phyloP scores from a whole-genome alignment of 768 basidiomycete species.

The Suillus spraguei region DNA sequence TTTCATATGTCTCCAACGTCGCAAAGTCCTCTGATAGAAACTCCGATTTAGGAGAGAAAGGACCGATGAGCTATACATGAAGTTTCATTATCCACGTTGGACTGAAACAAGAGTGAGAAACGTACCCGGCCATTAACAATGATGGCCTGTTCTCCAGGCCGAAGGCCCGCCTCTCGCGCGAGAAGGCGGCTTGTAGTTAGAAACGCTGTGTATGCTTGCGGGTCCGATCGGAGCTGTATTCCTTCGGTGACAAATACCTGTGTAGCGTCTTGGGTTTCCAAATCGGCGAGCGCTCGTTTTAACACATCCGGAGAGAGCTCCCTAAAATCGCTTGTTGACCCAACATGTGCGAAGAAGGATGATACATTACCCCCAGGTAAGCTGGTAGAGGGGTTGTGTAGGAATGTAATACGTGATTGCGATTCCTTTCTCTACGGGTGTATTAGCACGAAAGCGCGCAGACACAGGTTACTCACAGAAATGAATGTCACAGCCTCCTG shows the following conservation, averaged over 20 bases:
- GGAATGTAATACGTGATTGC: conserved; percentile 66
- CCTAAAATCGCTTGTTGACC: conserved; percentile 31
- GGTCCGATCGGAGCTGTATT: conserved; percentile 12
- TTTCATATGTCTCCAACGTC: conserved; percentile 73
- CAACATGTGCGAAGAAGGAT: background rate
- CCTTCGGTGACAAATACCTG: conserved; percentile 41
- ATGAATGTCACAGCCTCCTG: conserved; percentile 66
- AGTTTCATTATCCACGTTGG: conserved; percentile 11
- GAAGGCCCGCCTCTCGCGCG: conserved; percentile 56
- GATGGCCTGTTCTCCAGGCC: conserved; percentile 62
- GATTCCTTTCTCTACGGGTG: conserved; percentile 43
- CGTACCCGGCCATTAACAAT: conserved; percentile 85
- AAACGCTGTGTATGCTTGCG: conserved; percentile 43
- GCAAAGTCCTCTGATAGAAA: conserved; percentile 76
- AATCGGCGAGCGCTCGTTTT: background rate
- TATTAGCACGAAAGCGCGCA: conserved; percentile 12
- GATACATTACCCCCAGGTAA: background rate
- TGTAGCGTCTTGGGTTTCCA: conserved; percentile 18
- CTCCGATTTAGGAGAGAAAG: conserved; percentile 51
- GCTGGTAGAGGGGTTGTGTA: conserved; percentile 63
- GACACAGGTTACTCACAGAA: conserved; percentile 6
- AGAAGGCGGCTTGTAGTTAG: conserved; percentile 48
- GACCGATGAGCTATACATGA: conserved; percentile 69
- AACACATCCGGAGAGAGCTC: conserved; percentile 18
- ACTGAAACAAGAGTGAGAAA: conserved; percentile 10